A percentile compares a stretch with the other conserved stretches of the same genome.
Evolutionary conservation across 2,329 filamentous ascomycete species (phyloP).

Genomic region (Huntiella abstrusa): DNA sequence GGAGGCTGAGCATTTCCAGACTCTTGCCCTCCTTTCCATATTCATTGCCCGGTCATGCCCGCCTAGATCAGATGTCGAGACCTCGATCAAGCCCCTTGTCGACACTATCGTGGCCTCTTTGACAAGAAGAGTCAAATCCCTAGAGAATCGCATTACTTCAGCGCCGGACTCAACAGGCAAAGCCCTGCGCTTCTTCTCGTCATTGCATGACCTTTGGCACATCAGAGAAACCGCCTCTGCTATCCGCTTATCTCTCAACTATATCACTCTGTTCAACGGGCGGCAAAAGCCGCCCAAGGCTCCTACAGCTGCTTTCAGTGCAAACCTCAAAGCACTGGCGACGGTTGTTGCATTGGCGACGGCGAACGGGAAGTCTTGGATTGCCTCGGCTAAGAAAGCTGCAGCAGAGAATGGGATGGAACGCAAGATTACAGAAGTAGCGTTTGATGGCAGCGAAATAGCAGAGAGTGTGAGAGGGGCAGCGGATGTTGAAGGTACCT

Average conservation of each 20-base stretch:
- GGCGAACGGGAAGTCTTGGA: slow-evolving; percentile 18
- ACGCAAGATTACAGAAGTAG: slow-evolving; percentile 15
- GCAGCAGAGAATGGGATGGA: slow-evolving; percentile 16
- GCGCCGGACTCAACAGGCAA: slow-evolving; percentile 1
- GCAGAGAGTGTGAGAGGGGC: slow-evolving; percentile 64
- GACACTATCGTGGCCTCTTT: slow-evolving; percentile 7
- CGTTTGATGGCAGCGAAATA: slow-evolving; percentile 58
- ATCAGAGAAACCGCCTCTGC: slow-evolving; percentile 22
- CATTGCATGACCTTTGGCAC: slow-evolving; percentile 20
- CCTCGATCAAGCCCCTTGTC: slow-evolving; percentile 1
- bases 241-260: slow-evolving; percentile 17
- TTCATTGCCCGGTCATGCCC: slow-evolving; percentile 10
- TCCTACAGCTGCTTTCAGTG: slow-evolving; percentile 21
- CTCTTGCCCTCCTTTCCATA: slow-evolving; percentile 22
- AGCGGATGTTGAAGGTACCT: slow-evolving; percentile 58
- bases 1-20: slow-evolving; percentile 26
- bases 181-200: slow-evolving; percentile 12
- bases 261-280: slow-evolving; percentile 21
- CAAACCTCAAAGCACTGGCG: slow-evolving; percentile 19
- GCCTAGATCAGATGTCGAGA: background rate
- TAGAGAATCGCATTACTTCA: slow-evolving; percentile 4
- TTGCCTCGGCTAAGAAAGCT: slow-evolving; percentile 17
- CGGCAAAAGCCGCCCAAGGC: slow-evolving; percentile 21
- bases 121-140: slow-evolving; percentile 4
- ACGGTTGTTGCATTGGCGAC: slow-evolving; percentile 16